These are phyloP conservation scores for Neofusicoccum laricinum DNA, from an alignment of 2,329 filamentous ascomycete species.

Conservation along the genomic window DNA sequence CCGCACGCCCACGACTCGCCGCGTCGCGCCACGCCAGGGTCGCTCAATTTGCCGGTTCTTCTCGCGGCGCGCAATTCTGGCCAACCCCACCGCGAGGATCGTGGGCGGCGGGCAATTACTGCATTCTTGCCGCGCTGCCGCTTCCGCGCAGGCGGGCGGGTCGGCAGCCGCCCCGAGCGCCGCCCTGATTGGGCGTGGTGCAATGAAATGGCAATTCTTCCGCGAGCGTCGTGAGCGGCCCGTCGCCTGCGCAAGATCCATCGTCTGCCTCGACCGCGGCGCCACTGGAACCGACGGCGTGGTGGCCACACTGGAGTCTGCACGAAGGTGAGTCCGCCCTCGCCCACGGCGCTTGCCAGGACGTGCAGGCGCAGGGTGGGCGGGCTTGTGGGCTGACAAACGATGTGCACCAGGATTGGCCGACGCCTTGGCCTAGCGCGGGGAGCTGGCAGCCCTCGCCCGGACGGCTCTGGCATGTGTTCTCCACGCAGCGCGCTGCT, in stretches of 20 bases:
- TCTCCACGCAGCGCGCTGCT: too few relatives aligned
- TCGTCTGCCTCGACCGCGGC: constrained; percentile 2
- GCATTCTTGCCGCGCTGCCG: neutral
- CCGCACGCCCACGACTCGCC: neutral
- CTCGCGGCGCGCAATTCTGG: neutral
- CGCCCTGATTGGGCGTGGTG: neutral
- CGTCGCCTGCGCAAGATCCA: neutral
- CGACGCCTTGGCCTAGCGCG: too few relatives aligned
- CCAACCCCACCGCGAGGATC: neutral
- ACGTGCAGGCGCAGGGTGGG: neutral
- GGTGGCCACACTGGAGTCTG: neutral
- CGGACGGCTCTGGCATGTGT: too few relatives aligned
- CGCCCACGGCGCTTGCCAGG: neutral
- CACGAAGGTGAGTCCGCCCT: neutral
- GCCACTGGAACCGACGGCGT: neutral
- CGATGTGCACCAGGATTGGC: neutral
- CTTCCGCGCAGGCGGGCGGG: neutral
- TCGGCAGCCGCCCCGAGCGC: neutral
- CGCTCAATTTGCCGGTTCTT: neutral
- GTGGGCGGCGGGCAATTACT: neutral
- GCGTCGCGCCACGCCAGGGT: neutral
- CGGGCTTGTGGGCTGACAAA: neutral
- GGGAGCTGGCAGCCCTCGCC: too few relatives aligned
- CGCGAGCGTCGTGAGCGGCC: neutral
- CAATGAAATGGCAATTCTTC: constrained; percentile 6